Percentiles rank a stretch among this genome's conserved stretches.
phyloP scores from a whole-genome alignment of 1,284 basidiomycete genomes.

The Puccinia polysora region DNA sequence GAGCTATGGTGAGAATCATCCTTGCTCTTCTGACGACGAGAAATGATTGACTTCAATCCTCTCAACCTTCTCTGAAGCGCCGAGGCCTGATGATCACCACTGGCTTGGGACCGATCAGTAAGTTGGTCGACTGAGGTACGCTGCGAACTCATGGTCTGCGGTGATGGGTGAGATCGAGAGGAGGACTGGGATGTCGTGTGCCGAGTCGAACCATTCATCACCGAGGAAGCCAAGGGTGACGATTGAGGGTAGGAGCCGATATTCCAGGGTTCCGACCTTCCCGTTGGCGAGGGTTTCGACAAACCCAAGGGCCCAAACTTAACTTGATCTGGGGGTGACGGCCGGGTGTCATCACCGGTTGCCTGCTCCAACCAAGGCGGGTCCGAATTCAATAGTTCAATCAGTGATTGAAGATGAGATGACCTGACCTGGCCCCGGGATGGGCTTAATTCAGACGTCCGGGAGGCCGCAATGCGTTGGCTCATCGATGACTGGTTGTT shows the following conservation, averaged over 20 bases:
- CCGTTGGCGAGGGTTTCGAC: background rate
- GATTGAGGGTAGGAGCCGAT: too few relatives aligned
- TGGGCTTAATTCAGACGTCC: background rate
- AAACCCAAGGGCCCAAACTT: constrained; percentile 17
- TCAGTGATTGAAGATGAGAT: constrained; percentile 3
- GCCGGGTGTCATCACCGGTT: background rate
- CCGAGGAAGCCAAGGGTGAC: too few relatives aligned
- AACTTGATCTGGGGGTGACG: background rate
- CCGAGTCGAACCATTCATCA: background rate
- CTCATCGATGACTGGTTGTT: constrained; percentile 6
- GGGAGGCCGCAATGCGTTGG: constrained; percentile 16
- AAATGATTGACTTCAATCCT: constrained; percentile 10
- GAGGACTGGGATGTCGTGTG: background rate
- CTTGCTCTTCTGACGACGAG: background rate
- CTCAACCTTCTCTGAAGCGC: constrained; percentile 12
- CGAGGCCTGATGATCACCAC: too few relatives aligned
- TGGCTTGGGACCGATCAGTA: background rate
- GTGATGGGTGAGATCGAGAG: background rate
- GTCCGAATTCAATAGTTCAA: constrained; percentile 13
- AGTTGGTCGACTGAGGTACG: constrained; percentile 2
- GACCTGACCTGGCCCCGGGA: background rate
- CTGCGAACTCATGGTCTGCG: constrained; percentile 4
- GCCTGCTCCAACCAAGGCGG: constrained; percentile 4
- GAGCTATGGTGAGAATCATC: background rate
- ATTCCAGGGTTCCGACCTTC: too few relatives aligned